Base-by-base conservation (phyloP, 1,139 yeast genomes). In the Kluyveromyces marxianus region DNA sequence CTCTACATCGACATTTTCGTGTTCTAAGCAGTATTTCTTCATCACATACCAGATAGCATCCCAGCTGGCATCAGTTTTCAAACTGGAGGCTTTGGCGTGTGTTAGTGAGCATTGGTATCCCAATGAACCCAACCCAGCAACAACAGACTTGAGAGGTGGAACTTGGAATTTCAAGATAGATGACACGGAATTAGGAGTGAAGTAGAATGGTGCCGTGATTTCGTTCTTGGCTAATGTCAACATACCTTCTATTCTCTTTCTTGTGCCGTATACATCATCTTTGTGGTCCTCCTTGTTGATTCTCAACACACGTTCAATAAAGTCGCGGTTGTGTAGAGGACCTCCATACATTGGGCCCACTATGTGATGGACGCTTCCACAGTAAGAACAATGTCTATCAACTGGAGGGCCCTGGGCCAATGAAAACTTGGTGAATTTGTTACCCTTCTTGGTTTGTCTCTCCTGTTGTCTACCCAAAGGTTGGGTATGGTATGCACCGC, bases 261-360 rank as follows among this genome's bases (percentile, higher is more conserved):
- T 71, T 0, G 99, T 94, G 44, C 84, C 84, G 62, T 86, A 89
- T 0, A 76, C 70, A 2, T 69, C 71, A 10, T 71, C 70, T 47
- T 76, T 81, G 7, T 70, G 65, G 48, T 71, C 67, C 25, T 69
- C 63, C 27, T 66, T 63, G 53, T 81, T 81, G 39, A 83, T 69
- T 25, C 74, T 70, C 46, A 87, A 69, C 41, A 90, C 74, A 54
- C 72, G 75, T 34, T 78, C 73, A 40, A 92, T 71, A 57, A 89
- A 92, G 24, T 74, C 77, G 33, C 65, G 63, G 59, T 83, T 75
- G 59, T 90, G 97, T 45, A 92, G 67, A 2, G 74, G 70, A 0
- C 94, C 96, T 7, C 79, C 87, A 84, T 95, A 92, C 96, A 92
- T 87, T 47, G 99, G 99, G 1, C 99, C 99, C 2, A 94, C 92